Conservation (phyloP, 805 yeast species). For the Barnettozyma vustinii region DNA sequence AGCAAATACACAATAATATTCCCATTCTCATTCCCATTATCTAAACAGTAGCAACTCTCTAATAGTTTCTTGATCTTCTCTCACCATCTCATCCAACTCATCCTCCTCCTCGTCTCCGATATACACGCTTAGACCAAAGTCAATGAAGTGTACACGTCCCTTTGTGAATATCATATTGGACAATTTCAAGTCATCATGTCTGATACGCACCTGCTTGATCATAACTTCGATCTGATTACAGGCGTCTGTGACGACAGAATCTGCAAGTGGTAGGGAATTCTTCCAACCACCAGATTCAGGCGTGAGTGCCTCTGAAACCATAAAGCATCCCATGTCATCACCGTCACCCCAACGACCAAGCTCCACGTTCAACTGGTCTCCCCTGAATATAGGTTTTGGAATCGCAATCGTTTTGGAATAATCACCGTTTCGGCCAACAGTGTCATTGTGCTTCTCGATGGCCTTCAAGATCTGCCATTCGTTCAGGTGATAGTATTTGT, state of each 20-base stretch:
- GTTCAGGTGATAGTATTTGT: background rate
- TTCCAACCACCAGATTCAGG: background rate
- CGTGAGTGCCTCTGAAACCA: background rate
- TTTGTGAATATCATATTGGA: background rate
- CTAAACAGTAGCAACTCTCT: background rate
- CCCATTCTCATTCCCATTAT: background rate
- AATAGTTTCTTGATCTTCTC: background rate
- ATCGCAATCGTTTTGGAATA: background rate
- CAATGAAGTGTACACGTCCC: background rate
- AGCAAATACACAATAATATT: background rate
- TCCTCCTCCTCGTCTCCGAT: background rate
- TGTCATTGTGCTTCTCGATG: background rate
- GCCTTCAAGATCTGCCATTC: background rate
- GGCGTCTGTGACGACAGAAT: background rate
- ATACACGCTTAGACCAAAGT: background rate
- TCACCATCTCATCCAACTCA: background rate
- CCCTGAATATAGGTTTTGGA: background rate
- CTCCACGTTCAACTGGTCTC: background rate
- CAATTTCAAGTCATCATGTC: background rate
- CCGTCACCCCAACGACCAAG: background rate
- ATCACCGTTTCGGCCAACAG: background rate
- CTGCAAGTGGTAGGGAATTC: background rate
- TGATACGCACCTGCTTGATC: background rate
- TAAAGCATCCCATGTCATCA: slow-evolving; percentile 1
- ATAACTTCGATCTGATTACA: background rate